Conservation (phyloP, 1,139 yeast species). For the Pneumocystis wakefieldiae region DNA sequence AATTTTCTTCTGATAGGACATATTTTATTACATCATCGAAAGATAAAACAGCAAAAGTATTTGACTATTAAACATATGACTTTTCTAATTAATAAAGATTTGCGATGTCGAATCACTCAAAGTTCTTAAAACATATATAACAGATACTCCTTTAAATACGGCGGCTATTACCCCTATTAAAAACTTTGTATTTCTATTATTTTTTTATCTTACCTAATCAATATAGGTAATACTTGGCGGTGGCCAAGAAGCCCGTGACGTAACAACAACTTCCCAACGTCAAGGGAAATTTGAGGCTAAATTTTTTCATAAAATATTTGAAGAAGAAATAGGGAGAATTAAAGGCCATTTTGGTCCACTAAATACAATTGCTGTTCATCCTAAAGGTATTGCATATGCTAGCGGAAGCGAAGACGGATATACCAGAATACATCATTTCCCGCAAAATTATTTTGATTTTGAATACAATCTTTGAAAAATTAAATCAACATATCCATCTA, state of each 20-base stretch:
- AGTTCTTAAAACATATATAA: constrained; percentile 56
- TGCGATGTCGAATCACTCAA: constrained; percentile 65
- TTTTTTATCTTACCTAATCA: neutral
- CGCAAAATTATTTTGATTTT: constrained; percentile 81
- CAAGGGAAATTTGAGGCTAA: constrained; percentile 97
- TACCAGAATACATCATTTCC: constrained; percentile 86
- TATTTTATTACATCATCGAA: constrained; percentile 87
- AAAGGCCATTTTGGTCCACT: constrained; percentile 99
- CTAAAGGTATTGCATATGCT: constrained; percentile 83
- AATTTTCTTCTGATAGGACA: constrained; percentile 71
- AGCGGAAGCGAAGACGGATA: constrained; percentile 98
- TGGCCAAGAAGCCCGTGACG: constrained; percentile 98
- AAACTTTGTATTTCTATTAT: constrained; percentile 42
- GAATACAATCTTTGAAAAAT: constrained; percentile 62
- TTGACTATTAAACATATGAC: constrained; percentile 62
- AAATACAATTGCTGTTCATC: constrained; percentile 85
- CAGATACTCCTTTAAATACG: constrained; percentile 91
- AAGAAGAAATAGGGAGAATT: constrained; percentile 92
- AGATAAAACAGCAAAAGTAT: constrained; percentile 73
- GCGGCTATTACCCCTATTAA: constrained; percentile 89
- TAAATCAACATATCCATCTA: neutral
- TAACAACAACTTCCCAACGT: constrained; percentile 82
- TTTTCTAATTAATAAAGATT: constrained; percentile 43
- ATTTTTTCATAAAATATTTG: constrained; percentile 85
- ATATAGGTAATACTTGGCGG: constrained; percentile 58